These are phyloP conservation scores for Lachnellula hyalina DNA, from an alignment of 2,329 filamentous ascomycete species.

Conservation along the genomic window DNA sequence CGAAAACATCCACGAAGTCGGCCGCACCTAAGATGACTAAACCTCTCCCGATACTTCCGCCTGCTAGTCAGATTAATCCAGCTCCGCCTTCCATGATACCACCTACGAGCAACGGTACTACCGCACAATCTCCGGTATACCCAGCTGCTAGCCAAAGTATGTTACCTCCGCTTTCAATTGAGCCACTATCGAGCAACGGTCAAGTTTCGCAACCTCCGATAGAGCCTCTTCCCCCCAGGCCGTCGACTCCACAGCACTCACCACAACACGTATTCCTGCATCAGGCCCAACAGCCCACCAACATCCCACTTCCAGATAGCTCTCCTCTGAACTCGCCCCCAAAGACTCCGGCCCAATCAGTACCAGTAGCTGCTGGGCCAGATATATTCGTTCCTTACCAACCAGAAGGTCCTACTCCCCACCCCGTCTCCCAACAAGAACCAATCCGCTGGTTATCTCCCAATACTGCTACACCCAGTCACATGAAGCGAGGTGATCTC, in stretches of 20 bases:
- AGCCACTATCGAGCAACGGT: not conserved
- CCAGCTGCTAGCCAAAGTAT: not conserved
- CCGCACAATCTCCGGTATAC: not conserved
- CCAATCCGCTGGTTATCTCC: conserved; percentile 49
- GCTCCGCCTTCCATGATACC: not conserved
- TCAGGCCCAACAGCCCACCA: conserved; percentile 17
- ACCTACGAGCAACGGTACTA: not conserved
- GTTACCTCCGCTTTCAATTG: not conserved
- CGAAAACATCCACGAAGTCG: conserved; percentile 8
- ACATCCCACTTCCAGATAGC: conserved; percentile 22
- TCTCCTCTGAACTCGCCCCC: conserved; percentile 16
- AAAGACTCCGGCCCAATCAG: not conserved
- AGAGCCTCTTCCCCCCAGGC: conserved; percentile 8
- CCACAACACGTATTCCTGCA: conserved; percentile 9
- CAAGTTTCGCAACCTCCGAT: not conserved
- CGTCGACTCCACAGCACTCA: conserved; percentile 16
- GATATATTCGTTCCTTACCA: conserved; percentile 51
- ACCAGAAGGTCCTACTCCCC: conserved; percentile 46
- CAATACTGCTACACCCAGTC: conserved; percentile 31
- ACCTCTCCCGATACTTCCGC: not conserved
- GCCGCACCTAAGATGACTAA: conserved; percentile 10
- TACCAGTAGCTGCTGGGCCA: conserved; percentile 12
- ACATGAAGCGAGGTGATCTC: conserved; percentile 24
- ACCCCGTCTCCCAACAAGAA: conserved; percentile 34
- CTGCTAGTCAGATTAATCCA: not conserved